A percentile compares a stretch with the other conserved stretches of the same genome.
These are phyloP conservation scores for Penicillium paradoxum DNA, from an alignment of 495 filamentous ascomycete species.

Conservation along the genomic window DNA sequence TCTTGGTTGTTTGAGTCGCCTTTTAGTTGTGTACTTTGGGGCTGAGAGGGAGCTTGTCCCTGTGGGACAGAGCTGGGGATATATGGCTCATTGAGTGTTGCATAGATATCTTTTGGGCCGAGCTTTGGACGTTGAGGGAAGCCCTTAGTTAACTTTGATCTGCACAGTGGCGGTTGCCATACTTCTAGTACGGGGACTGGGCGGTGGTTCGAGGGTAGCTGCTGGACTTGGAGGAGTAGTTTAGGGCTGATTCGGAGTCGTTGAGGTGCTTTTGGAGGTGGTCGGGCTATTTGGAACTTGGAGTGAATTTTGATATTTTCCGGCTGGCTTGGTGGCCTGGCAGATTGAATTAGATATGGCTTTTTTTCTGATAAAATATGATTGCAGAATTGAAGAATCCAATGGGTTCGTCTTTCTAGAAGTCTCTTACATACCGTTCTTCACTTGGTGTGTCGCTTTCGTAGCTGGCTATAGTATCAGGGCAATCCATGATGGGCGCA, in stretches of 20 bases:
- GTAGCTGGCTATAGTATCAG: slow-evolving; percentile 10
- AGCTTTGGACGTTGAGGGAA: slow-evolving; percentile 25
- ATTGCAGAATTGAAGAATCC: background rate
- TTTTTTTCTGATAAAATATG: background rate
- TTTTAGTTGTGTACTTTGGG: background rate
- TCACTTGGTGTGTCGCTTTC: slow-evolving; percentile 24
- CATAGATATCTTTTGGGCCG: slow-evolving; percentile 29
- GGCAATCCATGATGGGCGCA: slow-evolving; percentile 9
- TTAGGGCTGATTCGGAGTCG: slow-evolving; percentile 29
- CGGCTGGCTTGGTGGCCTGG: slow-evolving; percentile 10
- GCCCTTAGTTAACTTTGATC: slow-evolving; percentile 20
- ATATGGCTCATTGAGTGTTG: slow-evolving; percentile 28
- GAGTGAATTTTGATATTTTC: slow-evolving; percentile 20
- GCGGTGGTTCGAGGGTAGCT: slow-evolving; percentile 25
- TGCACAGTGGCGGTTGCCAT: slow-evolving; percentile 32
- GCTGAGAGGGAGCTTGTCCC: background rate
- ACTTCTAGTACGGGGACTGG: slow-evolving; percentile 35
- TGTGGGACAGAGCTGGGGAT: slow-evolving; percentile 1
- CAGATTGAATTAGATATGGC: background rate
- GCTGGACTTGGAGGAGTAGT: slow-evolving; percentile 38
- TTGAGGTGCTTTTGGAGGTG: slow-evolving; percentile 29
- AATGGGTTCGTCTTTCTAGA: too few relatives aligned
- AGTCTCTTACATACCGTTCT: slow-evolving; percentile 16
- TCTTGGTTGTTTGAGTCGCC: background rate
- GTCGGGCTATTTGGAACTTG: slow-evolving; percentile 34